These are phyloP conservation scores for Yarrowia sp. DNA, from an alignment of 805 yeast species.

Conservation along the genomic window DNA sequence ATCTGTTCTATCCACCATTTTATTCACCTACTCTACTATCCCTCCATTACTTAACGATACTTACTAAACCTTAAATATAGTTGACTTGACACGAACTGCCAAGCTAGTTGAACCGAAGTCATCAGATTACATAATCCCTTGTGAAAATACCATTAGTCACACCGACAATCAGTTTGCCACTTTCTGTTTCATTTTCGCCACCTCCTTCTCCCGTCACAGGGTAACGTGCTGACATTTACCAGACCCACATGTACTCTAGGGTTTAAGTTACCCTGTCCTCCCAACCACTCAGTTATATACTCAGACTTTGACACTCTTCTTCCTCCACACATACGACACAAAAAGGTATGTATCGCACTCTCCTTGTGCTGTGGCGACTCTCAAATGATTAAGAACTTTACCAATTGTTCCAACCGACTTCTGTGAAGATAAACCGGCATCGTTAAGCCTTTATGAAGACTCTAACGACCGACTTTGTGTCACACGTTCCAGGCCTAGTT, in stretches of 20 bases:
- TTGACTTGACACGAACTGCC: no score
- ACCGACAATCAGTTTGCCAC: not conserved
- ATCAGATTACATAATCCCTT: not conserved
- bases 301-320: slow-evolving; percentile 13
- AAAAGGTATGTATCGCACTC: slow-evolving; percentile 30
- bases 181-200: not conserved
- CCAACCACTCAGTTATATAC: slow-evolving; percentile 1
- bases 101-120: not conserved
- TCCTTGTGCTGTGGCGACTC: slow-evolving; percentile 13
- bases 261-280: slow-evolving; percentile 11
- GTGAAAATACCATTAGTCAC: not conserved
- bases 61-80: not conserved
- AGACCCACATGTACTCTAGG: slow-evolving; percentile 4
- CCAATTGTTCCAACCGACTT: slow-evolving; percentile 38
- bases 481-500: not conserved
- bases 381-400: slow-evolving; percentile 35
- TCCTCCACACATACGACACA: slow-evolving; percentile 19
- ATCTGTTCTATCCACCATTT: no score
- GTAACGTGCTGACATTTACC: slow-evolving; percentile 13
- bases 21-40: no score
- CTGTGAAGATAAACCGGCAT: slow-evolving; percentile 39
- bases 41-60: not conserved
- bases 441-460: slow-evolving; percentile 38
- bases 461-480: slow-evolving; percentile 11
- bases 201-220: not conserved